phyloP scores from a whole-genome alignment of 257 asterid species.

The Solanum tarapatanum region DNA sequence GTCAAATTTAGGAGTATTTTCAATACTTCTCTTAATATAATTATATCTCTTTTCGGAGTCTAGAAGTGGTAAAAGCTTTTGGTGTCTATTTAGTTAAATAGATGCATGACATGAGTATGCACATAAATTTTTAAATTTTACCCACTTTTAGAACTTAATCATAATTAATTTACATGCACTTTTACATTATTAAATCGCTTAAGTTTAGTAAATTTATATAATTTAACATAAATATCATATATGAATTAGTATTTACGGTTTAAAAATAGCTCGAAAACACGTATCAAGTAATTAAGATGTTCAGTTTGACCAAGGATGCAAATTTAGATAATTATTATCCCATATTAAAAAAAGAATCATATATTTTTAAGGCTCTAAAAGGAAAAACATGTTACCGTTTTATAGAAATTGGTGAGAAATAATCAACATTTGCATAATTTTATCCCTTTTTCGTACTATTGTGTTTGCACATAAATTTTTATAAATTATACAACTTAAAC shows the following conservation, averaged over 20 bases:
- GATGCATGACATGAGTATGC: neutral
- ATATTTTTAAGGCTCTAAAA: neutral
- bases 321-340: neutral
- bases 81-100: neutral
- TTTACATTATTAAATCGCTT: neutral
- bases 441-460: neutral
- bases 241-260: neutral
- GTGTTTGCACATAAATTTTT: neutral
- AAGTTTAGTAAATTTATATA: neutral
- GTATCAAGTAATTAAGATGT: neutral
- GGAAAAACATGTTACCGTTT: neutral
- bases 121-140: no score
- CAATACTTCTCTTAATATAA: no score
- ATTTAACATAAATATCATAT: neutral
- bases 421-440: neutral
- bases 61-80: no score
- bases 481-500: no score
- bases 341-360: neutral
- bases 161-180: neutral
- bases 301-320: neutral
- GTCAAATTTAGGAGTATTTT: rapidly evolving
- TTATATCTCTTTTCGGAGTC: no score
- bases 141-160: neutral
- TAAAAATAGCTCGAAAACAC: neutral
- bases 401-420: neutral